Conservation (phyloP, 2,329 filamentous ascomycete species). For the Nakataea oryzae region DNA sequence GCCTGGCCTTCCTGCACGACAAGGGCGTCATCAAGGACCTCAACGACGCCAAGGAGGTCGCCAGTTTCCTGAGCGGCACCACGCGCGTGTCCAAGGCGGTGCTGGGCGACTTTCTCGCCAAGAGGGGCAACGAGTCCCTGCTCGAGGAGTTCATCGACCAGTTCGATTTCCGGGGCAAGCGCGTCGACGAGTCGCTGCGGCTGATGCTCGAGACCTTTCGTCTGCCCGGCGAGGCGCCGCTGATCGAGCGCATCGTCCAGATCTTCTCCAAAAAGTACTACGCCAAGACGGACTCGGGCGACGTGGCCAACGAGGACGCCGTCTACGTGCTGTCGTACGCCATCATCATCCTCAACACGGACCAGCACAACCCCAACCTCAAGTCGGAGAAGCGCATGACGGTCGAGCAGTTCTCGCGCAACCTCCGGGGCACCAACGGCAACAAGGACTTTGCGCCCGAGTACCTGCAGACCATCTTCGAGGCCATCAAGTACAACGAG, state of each 20-base stretch:
- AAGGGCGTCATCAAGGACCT: conserved; percentile 76
- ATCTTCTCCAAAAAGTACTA: conserved; percentile 83
- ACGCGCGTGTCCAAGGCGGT: conserved; percentile 81
- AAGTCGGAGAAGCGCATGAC: conserved; percentile 74
- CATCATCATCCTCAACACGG: conserved; percentile 95
- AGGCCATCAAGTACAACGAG: conserved; percentile 85
- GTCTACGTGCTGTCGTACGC: conserved; percentile 89
- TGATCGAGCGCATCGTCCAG: conserved; percentile 88
- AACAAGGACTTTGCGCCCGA: conserved; percentile 75
- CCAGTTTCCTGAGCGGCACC: conserved; percentile 80
- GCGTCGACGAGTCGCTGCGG: conserved; percentile 82
- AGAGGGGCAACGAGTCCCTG: conserved; percentile 77
- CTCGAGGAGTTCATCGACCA: conserved; percentile 72
- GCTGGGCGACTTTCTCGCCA: conserved; percentile 87
- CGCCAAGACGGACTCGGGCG: conserved; percentile 55
- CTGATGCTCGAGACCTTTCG: conserved; percentile 86
- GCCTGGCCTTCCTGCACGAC: conserved; percentile 74
- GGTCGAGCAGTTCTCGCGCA: conserved; percentile 70
- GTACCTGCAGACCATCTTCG: conserved; percentile 78
- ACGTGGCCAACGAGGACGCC: conserved; percentile 75
- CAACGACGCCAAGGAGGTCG: conserved; percentile 65
- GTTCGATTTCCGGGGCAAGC: conserved; percentile 82
- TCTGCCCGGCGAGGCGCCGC: conserved; percentile 79
- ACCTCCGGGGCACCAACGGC: conserved; percentile 82
- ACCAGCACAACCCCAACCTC: conserved; percentile 90